phyloP scores from a whole-genome alignment of 768 basidiomycete genomes.

The Mycena sanguinolenta region DNA sequence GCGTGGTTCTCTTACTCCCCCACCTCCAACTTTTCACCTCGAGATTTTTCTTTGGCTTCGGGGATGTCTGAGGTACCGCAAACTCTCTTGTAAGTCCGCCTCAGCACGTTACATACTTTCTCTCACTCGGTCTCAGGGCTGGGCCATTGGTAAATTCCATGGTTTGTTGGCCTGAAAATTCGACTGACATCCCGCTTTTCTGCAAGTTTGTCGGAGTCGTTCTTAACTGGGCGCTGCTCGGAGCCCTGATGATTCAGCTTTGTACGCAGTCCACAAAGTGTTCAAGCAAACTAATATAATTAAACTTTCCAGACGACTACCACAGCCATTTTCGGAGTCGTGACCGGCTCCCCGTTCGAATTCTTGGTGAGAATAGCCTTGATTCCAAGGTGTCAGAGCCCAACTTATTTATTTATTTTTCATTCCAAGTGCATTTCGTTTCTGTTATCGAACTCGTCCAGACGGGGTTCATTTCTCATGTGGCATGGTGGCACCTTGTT shows the following conservation, averaged over 20 bases:
- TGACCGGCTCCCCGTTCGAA: not conserved
- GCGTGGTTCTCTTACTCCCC: too few species aligned
- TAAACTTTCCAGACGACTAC: constrained; percentile 11
- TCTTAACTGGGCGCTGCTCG: constrained; percentile 13
- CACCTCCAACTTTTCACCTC: too few species aligned
- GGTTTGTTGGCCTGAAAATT: not conserved
- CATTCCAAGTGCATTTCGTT: constrained; percentile 8
- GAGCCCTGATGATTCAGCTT: constrained; percentile 8
- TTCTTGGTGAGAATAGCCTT: constrained; percentile 4
- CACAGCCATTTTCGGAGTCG: constrained; percentile 1
- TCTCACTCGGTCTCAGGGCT: too few species aligned
- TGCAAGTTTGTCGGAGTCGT: constrained; percentile 5
- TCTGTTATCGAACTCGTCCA: constrained; percentile 3
- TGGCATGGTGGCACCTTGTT: not conserved
- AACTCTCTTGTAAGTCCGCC: too few species aligned
- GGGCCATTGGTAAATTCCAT: constrained; percentile 8
- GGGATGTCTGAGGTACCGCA: too few species aligned
- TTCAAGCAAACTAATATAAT: not conserved
- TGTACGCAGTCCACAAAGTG: not conserved
- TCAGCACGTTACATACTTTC: too few species aligned
- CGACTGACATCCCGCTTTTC: too few species aligned
- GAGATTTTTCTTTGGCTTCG: too few species aligned
- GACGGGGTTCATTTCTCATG: constrained; percentile 2
- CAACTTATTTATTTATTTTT: not conserved
- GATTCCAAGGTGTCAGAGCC: not conserved